phyloP scores from a whole-genome alignment of 179 eudicot species.

The Actinidia arguta region DNA sequence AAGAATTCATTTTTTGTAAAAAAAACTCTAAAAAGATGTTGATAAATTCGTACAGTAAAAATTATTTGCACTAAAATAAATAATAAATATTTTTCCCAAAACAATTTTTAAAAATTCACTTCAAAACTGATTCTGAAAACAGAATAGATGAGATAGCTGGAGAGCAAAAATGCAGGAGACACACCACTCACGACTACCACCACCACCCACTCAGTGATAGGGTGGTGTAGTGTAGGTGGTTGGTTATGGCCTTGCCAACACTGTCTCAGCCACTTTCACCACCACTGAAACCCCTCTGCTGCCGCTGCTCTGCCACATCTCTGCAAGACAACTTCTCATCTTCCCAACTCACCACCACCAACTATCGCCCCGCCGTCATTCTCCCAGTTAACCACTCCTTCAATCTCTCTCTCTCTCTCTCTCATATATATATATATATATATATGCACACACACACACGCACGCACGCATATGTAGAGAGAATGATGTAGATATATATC shows the following conservation, averaged over 20 bases:
- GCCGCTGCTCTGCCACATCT: slow-evolving; percentile 35
- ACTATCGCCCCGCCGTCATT: slow-evolving; percentile 77
- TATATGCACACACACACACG: too few species aligned
- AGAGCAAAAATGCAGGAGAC: background rate
- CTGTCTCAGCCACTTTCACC: slow-evolving; percentile 17
- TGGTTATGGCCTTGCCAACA: slow-evolving; percentile 34
- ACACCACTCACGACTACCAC: background rate
- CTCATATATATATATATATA: background rate
- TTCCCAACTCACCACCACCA: slow-evolving; percentile 26
- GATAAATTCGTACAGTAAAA: background rate
- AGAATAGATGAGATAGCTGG: background rate
- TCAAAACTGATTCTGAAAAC: background rate
- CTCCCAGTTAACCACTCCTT: slow-evolving; percentile 58
- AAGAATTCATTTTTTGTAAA: too few species aligned
- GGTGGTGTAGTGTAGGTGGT: background rate
- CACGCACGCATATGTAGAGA: background rate
- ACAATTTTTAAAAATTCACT: background rate
- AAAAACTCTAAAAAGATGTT: too few species aligned
- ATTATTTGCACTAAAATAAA: background rate
- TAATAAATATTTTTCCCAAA: background rate
- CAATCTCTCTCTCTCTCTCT: background rate
- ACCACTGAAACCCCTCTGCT: slow-evolving; percentile 12
- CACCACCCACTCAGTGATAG: background rate
- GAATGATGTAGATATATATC: background rate
- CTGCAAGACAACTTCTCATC: slow-evolving; percentile 23